phyloP scores from a whole-genome alignment of 805 yeast genomes.

The Kuraishia cidri region DNA sequence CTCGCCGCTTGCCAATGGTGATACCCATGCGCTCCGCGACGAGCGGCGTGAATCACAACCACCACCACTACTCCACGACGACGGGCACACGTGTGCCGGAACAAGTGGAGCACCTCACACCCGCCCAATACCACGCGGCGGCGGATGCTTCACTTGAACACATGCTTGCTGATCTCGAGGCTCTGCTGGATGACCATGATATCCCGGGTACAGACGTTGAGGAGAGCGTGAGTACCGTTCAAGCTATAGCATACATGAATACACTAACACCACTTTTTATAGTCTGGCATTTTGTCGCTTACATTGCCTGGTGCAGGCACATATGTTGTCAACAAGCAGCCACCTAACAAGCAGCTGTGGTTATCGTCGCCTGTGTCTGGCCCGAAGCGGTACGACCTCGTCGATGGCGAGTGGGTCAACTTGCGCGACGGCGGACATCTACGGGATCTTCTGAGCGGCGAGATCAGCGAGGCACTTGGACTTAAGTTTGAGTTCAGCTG shows the following conservation, averaged over 20 bases:
- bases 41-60: too few species aligned
- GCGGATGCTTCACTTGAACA: constrained; percentile 67
- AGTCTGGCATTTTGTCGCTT: constrained; percentile 71
- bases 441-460: constrained; percentile 38
- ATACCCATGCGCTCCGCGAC: too few species aligned
- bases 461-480: constrained; percentile 27
- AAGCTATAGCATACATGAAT: not conserved
- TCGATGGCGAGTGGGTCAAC: constrained; percentile 71
- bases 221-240: constrained; percentile 34
- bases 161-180: constrained; percentile 60
- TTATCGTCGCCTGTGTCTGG: constrained; percentile 89
- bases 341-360: constrained; percentile 97
- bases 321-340: constrained; percentile 93
- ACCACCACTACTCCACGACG: constrained; percentile 25
- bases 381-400: constrained; percentile 76
- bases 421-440: constrained; percentile 52
- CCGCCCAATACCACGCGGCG: constrained; percentile 48
- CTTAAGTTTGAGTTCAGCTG: constrained; percentile 7
- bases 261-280: constrained; percentile 2
- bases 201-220: constrained; percentile 59
- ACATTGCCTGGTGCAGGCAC: constrained; percentile 66
- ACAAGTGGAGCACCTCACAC: constrained; percentile 37
- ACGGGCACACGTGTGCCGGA: constrained; percentile 45
- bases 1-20: too few species aligned
- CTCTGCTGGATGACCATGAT: constrained; percentile 40